Evolutionary conservation across 169 alveolate genomes (phyloP).

Genomic region (Perkinsus marinus): DNA sequence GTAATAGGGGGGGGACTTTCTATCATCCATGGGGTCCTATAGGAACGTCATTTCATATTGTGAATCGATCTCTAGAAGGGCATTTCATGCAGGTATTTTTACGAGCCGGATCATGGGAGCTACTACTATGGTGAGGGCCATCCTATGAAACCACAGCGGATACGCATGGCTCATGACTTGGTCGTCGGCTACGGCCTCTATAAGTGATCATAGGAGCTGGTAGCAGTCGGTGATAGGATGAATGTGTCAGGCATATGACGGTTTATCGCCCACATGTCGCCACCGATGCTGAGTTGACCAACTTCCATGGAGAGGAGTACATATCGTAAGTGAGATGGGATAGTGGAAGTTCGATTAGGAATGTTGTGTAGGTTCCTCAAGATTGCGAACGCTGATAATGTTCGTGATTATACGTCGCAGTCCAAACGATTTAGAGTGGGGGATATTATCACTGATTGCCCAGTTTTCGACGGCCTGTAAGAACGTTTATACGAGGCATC

Average conservation of each 20-base stretch:
- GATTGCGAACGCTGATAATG: not conserved
- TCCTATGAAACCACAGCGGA: slow-evolving; percentile 99
- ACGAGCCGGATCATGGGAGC: slow-evolving; percentile 89
- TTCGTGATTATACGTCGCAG: slow-evolving; percentile 52
- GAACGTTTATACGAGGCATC: too few relatives aligned
- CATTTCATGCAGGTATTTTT: too few relatives aligned
- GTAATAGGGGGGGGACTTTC: too few relatives aligned
- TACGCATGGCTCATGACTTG: slow-evolving; percentile 94
- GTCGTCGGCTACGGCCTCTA: slow-evolving; percentile 86
- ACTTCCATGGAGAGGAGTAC: slow-evolving; percentile 89
- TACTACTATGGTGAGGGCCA: slow-evolving; percentile 97
- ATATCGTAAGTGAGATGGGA: slow-evolving; percentile 37
- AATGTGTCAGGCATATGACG: slow-evolving; percentile 3
- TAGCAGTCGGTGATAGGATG: not conserved
- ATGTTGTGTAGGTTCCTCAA: not conserved
- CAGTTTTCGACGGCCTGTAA: slow-evolving; percentile 74
- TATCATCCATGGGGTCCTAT: too few relatives aligned
- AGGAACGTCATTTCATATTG: too few relatives aligned
- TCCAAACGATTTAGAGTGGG: slow-evolving; percentile 65
- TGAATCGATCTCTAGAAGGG: too few relatives aligned
- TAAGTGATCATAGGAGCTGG: slow-evolving; percentile 31
- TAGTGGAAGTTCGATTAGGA: too few relatives aligned
- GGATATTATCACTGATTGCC: slow-evolving; percentile 62
- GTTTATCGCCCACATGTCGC: slow-evolving; percentile 89
- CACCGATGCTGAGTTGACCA: slow-evolving; percentile 77